Evolutionary conservation across 2,329 filamentous ascomycete genomes (phyloP), one percentile per base, ranked within the genome.

Genomic region (Cordyceps fumosorosea): DNA sequence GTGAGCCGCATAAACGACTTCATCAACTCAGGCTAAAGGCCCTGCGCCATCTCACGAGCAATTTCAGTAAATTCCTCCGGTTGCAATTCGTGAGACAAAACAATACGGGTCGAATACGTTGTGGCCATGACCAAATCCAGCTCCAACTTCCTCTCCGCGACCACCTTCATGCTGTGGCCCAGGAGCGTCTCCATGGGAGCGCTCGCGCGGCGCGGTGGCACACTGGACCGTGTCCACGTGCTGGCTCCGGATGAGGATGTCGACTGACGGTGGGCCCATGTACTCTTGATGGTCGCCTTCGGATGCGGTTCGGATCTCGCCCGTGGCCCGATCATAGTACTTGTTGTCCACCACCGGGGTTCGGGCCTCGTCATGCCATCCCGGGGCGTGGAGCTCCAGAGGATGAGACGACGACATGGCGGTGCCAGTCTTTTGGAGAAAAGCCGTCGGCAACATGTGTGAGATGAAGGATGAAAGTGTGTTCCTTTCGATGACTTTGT

Each of bases 301-400:
- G 26, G 18, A 3, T 52, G 29, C 29, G 42, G 11, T 29, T 3
- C 62, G 48, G 14, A 66, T 22, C 58, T 65, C 63, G 14, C 65
- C 64, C 3, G 65, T 64, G n/a, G 42, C 37, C 10, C 52, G 62
- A 50, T 66, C 65, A 18, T 62, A 40, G 48, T 63, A 64, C 48
- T 65, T 65, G 45, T 58, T 61, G n/a, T 66, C 64, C 10, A 66
- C 63, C 18, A 66, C 53, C 0, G 64, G 60, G 12, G 60, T 62
- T 40, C 50, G 20, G 10, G 48, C 48, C 11, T 64, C 64, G 16
- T 22, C 40, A 47, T 66, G 60, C 64, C 65, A 66, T 2, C 54
- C 57, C 1, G 58, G 47, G 20, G 50, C 22, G 29, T 57, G 26
- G 34, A 66, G 42, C 32, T 61, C 50, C n/a, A 51, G 12, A 24